Base-by-base conservation (phyloP, 2,329 filamentous ascomycete genomes). In the Phialophora expanda region DNA sequence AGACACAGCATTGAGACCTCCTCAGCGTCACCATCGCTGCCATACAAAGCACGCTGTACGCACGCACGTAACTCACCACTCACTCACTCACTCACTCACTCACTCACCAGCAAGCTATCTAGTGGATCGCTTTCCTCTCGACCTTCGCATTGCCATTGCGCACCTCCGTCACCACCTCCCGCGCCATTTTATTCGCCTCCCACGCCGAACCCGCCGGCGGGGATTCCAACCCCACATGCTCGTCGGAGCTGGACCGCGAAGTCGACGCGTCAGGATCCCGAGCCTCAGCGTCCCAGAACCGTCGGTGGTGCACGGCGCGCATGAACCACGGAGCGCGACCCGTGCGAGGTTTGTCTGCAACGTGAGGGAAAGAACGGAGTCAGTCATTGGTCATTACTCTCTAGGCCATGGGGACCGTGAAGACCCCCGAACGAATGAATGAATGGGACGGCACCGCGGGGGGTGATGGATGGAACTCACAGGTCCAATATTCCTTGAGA, bases 401-500 rank as follows among this genome's bases (percentile, higher is more conserved):
- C 3, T 3, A 24, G 24, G 24, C 3, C 24, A 24, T 24, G 24
- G 24, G 24, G 24, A 24, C 24, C 24, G 24, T 24, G 24, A 3
- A 24, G 24, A 3, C 2, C 24, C 24, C 24, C 24, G 3, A 24
- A 24, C 3, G 24, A 3, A 24, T 24, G 24, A 24, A 24, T 24
- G 24, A 24, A 24, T 24, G 24, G 24, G 24, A 24, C 24, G 24
- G 24, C 24, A 24, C 24, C 2, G 24, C 24, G 24, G 24, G 24
- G 24, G 24, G 24, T 24, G 24, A 24, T 24, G 24, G 24, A 24
- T 3, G n/a, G n/a, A n/a, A 84, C 74, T 86, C 87, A 81, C 88
- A 94, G 0, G 90, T 90, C 92, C 92, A 96, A 8, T 84, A 86
- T 66, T 95, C 92, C 76, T 91, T 91, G 73, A 89, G 81, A 7